Evolutionary conservation across 2,329 filamentous ascomycete species (phyloP).

Genomic region (Fusarium sp.): DNA sequence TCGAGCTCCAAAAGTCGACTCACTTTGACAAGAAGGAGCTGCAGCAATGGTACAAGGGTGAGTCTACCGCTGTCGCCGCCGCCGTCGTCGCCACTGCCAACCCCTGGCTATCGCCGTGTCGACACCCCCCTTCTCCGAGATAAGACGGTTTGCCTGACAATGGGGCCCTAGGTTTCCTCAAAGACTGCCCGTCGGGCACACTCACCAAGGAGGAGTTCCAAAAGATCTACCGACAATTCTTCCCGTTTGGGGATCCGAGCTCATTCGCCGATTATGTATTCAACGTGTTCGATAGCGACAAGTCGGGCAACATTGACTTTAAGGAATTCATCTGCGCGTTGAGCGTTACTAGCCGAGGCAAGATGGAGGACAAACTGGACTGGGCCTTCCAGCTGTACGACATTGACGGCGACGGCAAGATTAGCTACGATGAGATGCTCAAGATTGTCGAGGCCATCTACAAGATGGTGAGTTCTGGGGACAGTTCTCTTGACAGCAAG

Average conservation of each 20-base stretch:
- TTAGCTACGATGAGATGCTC: constrained; percentile 99
- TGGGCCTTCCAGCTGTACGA: constrained; percentile 99
- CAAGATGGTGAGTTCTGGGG: constrained; percentile 81
- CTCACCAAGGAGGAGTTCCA: constrained; percentile 99
- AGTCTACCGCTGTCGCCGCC: constrained; percentile 41
- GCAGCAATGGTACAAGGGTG: constrained; percentile 99
- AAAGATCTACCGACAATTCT: constrained; percentile 99
- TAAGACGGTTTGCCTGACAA: constrained; percentile 23
- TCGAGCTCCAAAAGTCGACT: constrained; percentile 94
- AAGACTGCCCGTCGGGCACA: constrained; percentile 97
- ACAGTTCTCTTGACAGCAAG: not conserved
- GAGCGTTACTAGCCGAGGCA: constrained; percentile 94
- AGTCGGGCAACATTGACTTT: constrained; percentile 97
- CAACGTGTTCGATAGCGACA: constrained; percentile 98
- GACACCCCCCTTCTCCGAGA: not conserved
- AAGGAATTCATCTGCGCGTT: constrained; percentile 99
- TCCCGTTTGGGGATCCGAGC: constrained; percentile 96
- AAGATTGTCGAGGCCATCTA: constrained; percentile 99
- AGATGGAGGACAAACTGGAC: constrained; percentile 99
- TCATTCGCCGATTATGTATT: constrained; percentile 99
- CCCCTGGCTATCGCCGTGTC: not conserved
- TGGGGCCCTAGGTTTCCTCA: constrained; percentile 80
- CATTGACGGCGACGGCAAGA: constrained; percentile 98
- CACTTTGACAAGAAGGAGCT: constrained; percentile 99
- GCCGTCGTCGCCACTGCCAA: not conserved